These are phyloP conservation scores for Aspergillus sp. DNA, from an alignment of 2,329 filamentous ascomycete genomes.

Conservation along the genomic window DNA sequence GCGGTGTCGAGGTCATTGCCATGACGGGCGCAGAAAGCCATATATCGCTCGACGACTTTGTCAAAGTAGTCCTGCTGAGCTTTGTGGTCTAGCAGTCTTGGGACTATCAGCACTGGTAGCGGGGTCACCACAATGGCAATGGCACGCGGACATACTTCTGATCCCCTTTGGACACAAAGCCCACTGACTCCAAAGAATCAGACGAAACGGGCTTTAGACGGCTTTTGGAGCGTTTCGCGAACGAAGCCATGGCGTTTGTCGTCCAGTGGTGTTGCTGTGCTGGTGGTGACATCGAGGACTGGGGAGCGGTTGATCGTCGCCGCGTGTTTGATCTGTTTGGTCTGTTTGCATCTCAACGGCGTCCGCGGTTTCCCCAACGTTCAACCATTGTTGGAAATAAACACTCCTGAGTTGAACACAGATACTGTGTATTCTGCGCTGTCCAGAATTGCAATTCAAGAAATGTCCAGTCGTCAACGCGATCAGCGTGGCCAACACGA, in stretches of 20 bases:
- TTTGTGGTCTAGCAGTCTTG: slow-evolving; percentile 63
- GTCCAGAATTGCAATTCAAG: slow-evolving; percentile 3
- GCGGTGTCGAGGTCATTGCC: slow-evolving; percentile 65
- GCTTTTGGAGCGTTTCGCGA: slow-evolving; percentile 15
- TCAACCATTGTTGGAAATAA: slow-evolving; percentile 1
- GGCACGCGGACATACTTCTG: slow-evolving; percentile 51
- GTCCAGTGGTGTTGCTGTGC: no score
- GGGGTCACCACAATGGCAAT: no score
- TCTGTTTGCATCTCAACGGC: slow-evolving; percentile 3
- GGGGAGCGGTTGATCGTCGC: background rate
- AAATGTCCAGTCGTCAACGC: slow-evolving; percentile 26
- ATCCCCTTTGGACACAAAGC: slow-evolving; percentile 86
- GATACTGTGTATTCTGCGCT: background rate
- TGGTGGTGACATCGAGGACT: no score
- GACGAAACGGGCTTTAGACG: slow-evolving; percentile 61
- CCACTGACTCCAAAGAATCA: slow-evolving; percentile 72
- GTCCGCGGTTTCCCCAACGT: slow-evolving; percentile 14
- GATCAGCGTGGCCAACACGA: no score
- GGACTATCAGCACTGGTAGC: no score
- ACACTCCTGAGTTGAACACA: background rate
- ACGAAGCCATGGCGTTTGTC: no score
- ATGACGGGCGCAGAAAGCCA: slow-evolving; percentile 75
- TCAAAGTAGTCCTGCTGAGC: slow-evolving; percentile 79
- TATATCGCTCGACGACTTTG: slow-evolving; percentile 79
- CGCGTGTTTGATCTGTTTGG: slow-evolving; percentile 16